Percentiles rank a stretch among this genome's conserved stretches.
Conservation (phyloP, 768 basidiomycete genomes). For the Gymnopilus junonius region DNA sequence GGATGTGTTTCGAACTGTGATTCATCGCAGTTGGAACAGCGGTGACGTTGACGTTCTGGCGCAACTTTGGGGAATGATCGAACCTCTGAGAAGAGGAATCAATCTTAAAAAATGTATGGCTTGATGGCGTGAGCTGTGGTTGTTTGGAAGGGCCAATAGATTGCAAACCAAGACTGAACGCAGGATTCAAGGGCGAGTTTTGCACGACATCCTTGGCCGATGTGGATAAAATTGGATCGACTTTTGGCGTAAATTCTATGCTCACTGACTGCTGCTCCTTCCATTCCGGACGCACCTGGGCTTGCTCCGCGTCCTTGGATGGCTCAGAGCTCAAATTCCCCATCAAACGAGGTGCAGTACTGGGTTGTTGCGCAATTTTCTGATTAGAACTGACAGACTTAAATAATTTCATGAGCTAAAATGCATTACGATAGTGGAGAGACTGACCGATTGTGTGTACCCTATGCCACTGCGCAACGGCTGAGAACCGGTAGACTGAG, state of each 20-base stretch:
- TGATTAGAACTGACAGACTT: neutral
- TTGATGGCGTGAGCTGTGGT: neutral
- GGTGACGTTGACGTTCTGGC: no score
- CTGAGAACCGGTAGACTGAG: neutral
- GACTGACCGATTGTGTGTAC: slow-evolving; percentile 5
- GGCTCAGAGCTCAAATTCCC: neutral
- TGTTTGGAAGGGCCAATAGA: neutral
- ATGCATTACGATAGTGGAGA: neutral
- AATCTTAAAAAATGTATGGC: neutral
- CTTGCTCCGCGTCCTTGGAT: neutral
- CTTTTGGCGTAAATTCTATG: neutral
- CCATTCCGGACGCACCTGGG: neutral
- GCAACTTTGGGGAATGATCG: neutral
- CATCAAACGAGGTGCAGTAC: neutral
- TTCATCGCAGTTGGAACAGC: neutral
- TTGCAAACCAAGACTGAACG: neutral
- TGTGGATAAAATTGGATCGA: neutral
- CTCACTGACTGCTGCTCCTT: neutral
- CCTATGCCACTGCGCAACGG: neutral
- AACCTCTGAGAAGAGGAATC: neutral
- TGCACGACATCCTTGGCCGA: neutral
- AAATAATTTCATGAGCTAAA: neutral
- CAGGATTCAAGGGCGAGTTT: neutral
- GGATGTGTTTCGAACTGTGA: neutral
- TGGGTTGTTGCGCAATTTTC: neutral